phyloP scores from a whole-genome alignment of 768 basidiomycete species.

The Pisolithus tinctorius region DNA sequence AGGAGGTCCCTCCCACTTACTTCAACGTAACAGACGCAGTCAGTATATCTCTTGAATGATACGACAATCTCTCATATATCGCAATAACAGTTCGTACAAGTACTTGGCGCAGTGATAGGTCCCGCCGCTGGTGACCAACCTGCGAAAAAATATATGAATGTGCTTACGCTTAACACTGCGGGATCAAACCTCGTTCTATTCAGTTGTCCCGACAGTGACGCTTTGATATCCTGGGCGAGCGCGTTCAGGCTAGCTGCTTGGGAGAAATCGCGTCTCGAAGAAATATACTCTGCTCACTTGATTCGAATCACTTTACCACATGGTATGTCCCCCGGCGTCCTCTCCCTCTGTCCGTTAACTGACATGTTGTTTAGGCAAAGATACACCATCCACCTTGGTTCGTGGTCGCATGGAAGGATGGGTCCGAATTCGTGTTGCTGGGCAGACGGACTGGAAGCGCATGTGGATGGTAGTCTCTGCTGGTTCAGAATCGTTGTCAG shows the following conservation, averaged over 20 bases:
- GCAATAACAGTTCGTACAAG: slow-evolving; percentile 60
- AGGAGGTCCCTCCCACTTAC: slow-evolving; percentile 81
- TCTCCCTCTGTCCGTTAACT: slow-evolving; percentile 20
- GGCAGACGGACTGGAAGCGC: slow-evolving; percentile 95
- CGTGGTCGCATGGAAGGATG: slow-evolving; percentile 84
- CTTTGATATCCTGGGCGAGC: slow-evolving; percentile 84
- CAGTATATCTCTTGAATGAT: slow-evolving; percentile 27
- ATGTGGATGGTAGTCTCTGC: slow-evolving; percentile 76
- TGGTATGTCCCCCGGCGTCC: slow-evolving; percentile 23
- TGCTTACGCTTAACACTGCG: slow-evolving; percentile 90
- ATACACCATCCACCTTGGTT: slow-evolving; percentile 55
- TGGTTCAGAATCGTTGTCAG: slow-evolving; percentile 28
- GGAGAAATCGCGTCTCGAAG: slow-evolving; percentile 93
- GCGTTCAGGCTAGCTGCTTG: slow-evolving; percentile 86
- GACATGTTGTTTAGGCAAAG: slow-evolving; percentile 30
- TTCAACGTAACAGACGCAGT: slow-evolving; percentile 87
- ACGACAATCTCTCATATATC: slow-evolving; percentile 3
- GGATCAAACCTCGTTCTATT: slow-evolving; percentile 87
- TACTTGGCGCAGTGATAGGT: slow-evolving; percentile 66
- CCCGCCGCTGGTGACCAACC: slow-evolving; percentile 47
- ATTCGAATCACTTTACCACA: slow-evolving; percentile 68
- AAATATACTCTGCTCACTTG: slow-evolving; percentile 95
- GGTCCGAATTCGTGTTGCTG: slow-evolving; percentile 86
- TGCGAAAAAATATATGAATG: slow-evolving; percentile 58
- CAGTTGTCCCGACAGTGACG: slow-evolving; percentile 66